Base-by-base conservation (phyloP, 306 rosid species). In the Alnus glutinosa region DNA sequence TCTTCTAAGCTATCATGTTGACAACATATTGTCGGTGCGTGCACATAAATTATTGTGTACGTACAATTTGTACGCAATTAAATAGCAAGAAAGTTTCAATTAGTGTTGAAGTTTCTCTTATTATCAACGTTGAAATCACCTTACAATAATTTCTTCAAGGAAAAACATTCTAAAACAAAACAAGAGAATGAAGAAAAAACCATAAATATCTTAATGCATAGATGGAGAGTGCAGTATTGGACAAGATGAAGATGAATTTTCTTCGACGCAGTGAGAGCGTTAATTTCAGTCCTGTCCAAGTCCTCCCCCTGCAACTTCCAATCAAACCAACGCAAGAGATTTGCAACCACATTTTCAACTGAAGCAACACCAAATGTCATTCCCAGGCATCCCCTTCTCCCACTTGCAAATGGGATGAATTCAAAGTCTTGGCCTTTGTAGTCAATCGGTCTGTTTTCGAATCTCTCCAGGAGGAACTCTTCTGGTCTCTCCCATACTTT, bases 401-500 rank as follows among this genome's bases (percentile, higher is more conserved):
- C 86, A 18, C 61, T 32, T 3, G 86, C 86, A 51, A 82, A 85
- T 2, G 86, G 82, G 14, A 82, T 32, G 30, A 63, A 67, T 7
- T 85, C 49, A 9, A 76, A 82, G 36, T 82, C 83, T 9, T 78
- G 70, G 4, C 70, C 83, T 61, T 39, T 14, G 12, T 75, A 82
- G 42, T 79, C 84, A 50, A 82, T 0, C 0, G 16, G 0, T 0
- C 16, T 68, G 0, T 55, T 19, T 48, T 70, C 59, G 4, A 86
- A 86, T 57, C 89, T 83, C 71, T 86, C 85, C 0, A 79, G 87
- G 3, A 80, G 0, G 59, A 83, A 86, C 54, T 80, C 84, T 2
- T 78, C 75, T 1, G 90, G 85, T 0, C 1, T 75, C 2, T 78
- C 84, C 87, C 89, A 87, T 1, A 51, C n/a, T 3, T 9, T 12